A percentile compares a stretch with the other conserved stretches of the same genome.
phyloP scores from a whole-genome alignment of 805 yeast genomes.

The Pichia paraexigua region DNA sequence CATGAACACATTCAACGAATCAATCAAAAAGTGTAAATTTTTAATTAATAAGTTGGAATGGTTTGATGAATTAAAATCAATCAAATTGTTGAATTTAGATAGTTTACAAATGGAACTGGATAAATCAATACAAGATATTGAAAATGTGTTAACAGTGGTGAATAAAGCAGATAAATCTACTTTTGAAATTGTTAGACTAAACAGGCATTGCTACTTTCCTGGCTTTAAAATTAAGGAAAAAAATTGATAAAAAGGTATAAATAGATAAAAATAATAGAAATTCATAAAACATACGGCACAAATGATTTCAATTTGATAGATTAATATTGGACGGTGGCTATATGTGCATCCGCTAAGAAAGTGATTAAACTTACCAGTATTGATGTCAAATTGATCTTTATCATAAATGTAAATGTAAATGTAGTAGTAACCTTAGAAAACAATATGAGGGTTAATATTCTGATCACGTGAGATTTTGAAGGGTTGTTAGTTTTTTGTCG shows the following conservation, averaged over 20 bases:
- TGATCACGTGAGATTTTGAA: neutral
- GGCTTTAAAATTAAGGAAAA: conserved; percentile 16
- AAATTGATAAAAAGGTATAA: neutral
- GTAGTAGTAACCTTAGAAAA: neutral
- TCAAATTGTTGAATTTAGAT: neutral
- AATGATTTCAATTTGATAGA: neutral
- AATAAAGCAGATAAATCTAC: conserved; percentile 3
- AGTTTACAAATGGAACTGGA: conserved; percentile 5
- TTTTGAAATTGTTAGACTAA: conserved; percentile 25
- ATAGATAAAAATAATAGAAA: neutral
- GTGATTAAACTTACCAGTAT: conserved; percentile 44
- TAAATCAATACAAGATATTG: conserved; percentile 4
- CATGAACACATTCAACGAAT: conserved; percentile 1
- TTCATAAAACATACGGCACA: neutral
- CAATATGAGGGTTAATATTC: neutral
- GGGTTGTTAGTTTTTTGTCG: neutral
- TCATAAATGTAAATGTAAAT: neutral
- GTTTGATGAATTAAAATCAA: conserved; percentile 3
- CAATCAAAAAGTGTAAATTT: neutral
- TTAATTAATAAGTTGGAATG: conserved; percentile 4
- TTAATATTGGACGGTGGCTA: conserved; percentile 48
- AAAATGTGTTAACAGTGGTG: neutral
- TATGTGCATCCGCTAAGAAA: conserved; percentile 47
- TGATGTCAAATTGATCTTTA: neutral
- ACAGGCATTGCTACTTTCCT: conserved; percentile 43